Evolutionary conservation across 306 rosid species (phyloP), one percentile per base, ranked within the genome.

Genomic region (Pterocarpus macrocarpus): DNA sequence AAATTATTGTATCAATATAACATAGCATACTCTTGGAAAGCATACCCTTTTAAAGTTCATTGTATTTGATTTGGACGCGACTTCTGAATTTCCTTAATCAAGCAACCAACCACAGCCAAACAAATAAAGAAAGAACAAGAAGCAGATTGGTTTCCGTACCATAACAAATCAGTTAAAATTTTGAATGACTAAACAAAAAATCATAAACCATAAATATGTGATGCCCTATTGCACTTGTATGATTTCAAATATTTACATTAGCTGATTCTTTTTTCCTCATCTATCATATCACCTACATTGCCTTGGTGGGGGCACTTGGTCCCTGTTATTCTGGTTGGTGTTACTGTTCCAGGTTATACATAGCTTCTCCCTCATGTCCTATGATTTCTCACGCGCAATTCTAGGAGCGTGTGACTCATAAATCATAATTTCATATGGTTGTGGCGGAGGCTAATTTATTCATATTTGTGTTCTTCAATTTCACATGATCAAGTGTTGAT

Each of bases 251-350:
- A 71, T 16, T 35, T 43, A 75, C 53, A 78, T 81, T 70, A 70
- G 1, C 2, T 73, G 41, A 33, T 49, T 72, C 73, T 68, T 59
- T 72, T 81, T 61, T 61, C 73, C 80, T 81, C 81, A 89, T 79
- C 85, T 7, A 81, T 91, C 91, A 83, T 86, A 58, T 91, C 91
- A 74, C 57, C 86, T 74, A 81, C 87, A 80, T 84, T 77, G 76
- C 71, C 78, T 34, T 82, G 34, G 81, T 58, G 57, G 85, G 85
- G 77, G 11, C 81, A 82, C 77, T 47, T 45, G 61, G 67, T 67
- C 69, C 75, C 68, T 69, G 69, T 73, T 76, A 71, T 79, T 80
- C 73, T 81, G 76, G 66, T 35, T 59, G 53, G 3, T 82, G 11
- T 57, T 75, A 55, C 58, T 69, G 17, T 49, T 80, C 62, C 53